Percentiles rank a stretch among this genome's conserved stretches.
Conservation (phyloP, 129 eudicot species). For the Flaveria ramosissima region DNA sequence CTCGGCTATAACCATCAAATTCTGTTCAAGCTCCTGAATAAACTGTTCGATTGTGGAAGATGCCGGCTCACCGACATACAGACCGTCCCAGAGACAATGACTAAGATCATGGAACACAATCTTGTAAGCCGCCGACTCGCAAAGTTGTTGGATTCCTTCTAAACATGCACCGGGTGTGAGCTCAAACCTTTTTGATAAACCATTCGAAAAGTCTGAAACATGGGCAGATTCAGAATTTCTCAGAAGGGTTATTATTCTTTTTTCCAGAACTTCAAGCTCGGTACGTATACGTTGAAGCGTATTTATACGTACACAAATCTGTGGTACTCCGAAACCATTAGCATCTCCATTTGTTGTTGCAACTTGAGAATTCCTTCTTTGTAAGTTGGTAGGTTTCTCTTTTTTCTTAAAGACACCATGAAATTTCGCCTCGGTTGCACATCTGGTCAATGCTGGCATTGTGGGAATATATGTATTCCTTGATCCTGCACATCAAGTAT, state of each 20-base stretch:
- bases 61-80: constrained; percentile 80
- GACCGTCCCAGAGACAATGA: constrained; percentile 76
- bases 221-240: constrained; percentile 88
- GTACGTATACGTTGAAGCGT: constrained; percentile 68
- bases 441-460: constrained; percentile 94
- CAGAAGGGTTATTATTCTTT: constrained; percentile 80
- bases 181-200: constrained; percentile 72
- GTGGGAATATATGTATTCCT: constrained; percentile 74
- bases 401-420: constrained; percentile 82
- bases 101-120: constrained; percentile 79
- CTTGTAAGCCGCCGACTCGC: constrained; percentile 74
- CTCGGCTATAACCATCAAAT: constrained; percentile 62
- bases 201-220: constrained; percentile 75
- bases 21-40: constrained; percentile 75
- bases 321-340: constrained; percentile 63
- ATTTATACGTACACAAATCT: constrained; percentile 82
- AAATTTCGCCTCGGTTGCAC: constrained; percentile 63
- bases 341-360: constrained; percentile 60
- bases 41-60: constrained; percentile 80
- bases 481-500: constrained; percentile 59
- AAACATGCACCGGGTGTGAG: constrained; percentile 71
- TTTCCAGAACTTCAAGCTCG: constrained; percentile 79
- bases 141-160: constrained; percentile 86
- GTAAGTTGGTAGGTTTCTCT: constrained; percentile 62
- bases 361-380: constrained; percentile 69